Conservation (phyloP, 2,329 filamentous ascomycete species). For the Dactylellina parvicollis region DNA sequence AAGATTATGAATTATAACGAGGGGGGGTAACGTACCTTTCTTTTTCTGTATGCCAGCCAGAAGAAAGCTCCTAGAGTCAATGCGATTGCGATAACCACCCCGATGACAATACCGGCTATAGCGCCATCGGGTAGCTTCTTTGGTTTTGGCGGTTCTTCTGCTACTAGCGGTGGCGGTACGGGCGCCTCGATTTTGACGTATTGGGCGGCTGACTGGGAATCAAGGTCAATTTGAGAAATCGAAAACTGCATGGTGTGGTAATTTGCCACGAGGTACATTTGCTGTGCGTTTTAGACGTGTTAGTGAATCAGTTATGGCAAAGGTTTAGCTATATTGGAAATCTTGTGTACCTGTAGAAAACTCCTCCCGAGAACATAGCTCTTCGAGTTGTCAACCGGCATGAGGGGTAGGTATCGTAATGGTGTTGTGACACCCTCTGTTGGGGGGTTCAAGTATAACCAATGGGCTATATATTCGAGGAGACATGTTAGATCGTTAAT, state of each 20-base stretch:
- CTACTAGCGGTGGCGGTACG: conserved; percentile 9
- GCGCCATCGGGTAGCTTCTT: conserved; percentile 32
- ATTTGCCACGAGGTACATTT: conserved; percentile 49
- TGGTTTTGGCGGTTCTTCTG: background rate
- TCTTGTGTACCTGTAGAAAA: conserved; percentile 32
- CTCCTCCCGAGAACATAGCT: conserved; percentile 42
- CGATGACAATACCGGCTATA: conserved; percentile 48
- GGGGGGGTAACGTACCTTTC: conserved; percentile 29
- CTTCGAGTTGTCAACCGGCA: conserved; percentile 29
- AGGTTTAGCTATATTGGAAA: background rate
- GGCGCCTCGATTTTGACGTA: conserved; percentile 34
- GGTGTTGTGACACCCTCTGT: conserved; percentile 23
- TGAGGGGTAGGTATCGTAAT: conserved; percentile 37
- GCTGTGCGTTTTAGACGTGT: conserved; percentile 3
- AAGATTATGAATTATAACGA: background rate
- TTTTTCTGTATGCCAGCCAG: conserved; percentile 18
- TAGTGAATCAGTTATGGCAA: background rate
- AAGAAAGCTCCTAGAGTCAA: conserved; percentile 27
- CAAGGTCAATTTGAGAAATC: conserved; percentile 37
- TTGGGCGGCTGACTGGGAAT: conserved; percentile 19
- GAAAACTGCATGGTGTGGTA: conserved; percentile 41
- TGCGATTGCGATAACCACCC: conserved; percentile 10
- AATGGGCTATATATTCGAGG: conserved; percentile 23
- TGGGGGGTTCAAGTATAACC: conserved; percentile 19
- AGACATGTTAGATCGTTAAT: background rate